These are phyloP conservation scores for Ilex asprella DNA, from an alignment of 257 asterid species.

Conservation along the genomic window DNA sequence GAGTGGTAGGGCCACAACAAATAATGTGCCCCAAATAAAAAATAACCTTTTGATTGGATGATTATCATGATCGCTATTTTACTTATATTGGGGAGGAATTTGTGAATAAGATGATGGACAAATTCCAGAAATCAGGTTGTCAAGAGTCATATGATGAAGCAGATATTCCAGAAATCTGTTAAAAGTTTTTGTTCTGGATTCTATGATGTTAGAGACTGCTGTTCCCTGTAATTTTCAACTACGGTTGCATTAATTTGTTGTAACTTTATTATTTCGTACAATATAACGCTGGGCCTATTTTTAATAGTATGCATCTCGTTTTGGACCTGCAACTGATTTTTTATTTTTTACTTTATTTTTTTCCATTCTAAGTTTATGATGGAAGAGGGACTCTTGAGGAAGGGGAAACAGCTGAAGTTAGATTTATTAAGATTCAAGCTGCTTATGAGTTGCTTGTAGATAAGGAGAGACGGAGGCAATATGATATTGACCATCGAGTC, in stretches of 20 bases:
- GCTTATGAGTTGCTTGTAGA: slow-evolving; percentile 93
- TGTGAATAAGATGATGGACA: no score
- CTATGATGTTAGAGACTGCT: no score
- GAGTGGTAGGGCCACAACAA: no score
- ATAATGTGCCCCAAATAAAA: no score
- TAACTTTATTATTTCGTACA: neutral
- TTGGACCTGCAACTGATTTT: slow-evolving; percentile 19
- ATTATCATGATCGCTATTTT: no score
- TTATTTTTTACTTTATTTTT: neutral
- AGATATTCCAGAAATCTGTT: no score
- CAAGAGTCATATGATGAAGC: no score
- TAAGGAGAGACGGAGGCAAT: slow-evolving; percentile 60
- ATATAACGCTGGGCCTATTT: neutral
- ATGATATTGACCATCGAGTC: slow-evolving; percentile 67
- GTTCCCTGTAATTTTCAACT: neutral
- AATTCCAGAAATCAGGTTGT: no score
- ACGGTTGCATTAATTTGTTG: neutral
- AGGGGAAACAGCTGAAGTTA: slow-evolving; percentile 95
- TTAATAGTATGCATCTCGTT: neutral
- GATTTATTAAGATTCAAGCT: slow-evolving; percentile 94
- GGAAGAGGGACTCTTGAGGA: slow-evolving; percentile 91
- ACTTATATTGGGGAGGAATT: no score
- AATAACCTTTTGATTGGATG: no score
- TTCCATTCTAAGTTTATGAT: slow-evolving; percentile 53
- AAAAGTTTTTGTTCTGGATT: no score